Evolutionary conservation across 1,284 basidiomycete genomes (phyloP).

Genomic region (Microbotryum saponariae): DNA sequence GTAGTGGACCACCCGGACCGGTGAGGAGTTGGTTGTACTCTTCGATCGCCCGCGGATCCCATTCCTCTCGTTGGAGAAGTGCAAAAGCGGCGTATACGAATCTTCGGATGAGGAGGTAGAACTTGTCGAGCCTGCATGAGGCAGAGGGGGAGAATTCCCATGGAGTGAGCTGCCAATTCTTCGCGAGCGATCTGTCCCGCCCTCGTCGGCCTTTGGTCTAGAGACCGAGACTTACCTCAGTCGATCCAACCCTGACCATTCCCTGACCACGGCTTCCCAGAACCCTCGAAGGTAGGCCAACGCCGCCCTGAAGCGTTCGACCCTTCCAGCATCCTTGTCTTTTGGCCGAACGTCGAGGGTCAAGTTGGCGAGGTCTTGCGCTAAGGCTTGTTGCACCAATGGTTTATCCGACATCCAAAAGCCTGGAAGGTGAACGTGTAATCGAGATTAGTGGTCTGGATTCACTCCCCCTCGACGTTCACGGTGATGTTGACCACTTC

Average conservation of each 20-base stretch:
- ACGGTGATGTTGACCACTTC: neutral
- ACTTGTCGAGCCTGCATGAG: conserved; percentile 77
- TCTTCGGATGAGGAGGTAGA: conserved; percentile 83
- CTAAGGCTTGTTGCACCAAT: conserved; percentile 85
- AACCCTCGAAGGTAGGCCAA: conserved; percentile 77
- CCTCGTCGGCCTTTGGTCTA: neutral
- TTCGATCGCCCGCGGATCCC: conserved; percentile 54
- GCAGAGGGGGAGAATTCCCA: neutral
- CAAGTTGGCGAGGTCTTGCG: conserved; percentile 73
- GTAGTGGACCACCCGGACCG: conserved; percentile 61
- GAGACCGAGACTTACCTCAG: conserved; percentile 54
- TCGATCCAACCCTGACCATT: conserved; percentile 88
- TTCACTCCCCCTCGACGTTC: no score
- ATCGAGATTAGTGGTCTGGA: neutral
- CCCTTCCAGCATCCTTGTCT: conserved; percentile 30
- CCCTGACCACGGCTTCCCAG: conserved; percentile 78
- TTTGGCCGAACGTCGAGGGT: conserved; percentile 54
- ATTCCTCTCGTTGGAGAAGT: conserved; percentile 61
- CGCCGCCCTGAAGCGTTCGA: conserved; percentile 45
- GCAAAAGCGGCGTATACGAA: conserved; percentile 80
- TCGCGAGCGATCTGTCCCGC: neutral
- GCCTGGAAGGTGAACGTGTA: conserved; percentile 47
- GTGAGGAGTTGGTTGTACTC: conserved; percentile 63
- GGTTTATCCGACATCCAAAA: conserved; percentile 99
- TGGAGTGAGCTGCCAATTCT: neutral